These are phyloP conservation scores for Ophiostoma montium DNA, from an alignment of 2,329 filamentous ascomycete species.

Conservation along the genomic window DNA sequence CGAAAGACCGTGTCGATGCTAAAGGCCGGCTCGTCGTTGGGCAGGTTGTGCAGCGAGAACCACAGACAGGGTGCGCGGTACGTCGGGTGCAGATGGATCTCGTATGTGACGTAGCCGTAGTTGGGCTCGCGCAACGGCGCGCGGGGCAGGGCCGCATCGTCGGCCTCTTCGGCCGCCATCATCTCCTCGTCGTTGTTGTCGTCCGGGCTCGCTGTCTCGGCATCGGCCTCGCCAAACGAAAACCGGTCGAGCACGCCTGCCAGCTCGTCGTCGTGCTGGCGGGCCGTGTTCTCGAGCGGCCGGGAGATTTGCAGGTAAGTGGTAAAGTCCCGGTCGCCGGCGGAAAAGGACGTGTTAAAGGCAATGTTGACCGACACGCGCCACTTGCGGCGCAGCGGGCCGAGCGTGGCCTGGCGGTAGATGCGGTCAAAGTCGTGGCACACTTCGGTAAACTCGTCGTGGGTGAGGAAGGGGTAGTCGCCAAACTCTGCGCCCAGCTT, in stretches of 20 bases:
- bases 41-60: conserved; percentile 51
- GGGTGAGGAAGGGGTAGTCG: conserved; percentile 40
- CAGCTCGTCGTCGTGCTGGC: conserved; percentile 27
- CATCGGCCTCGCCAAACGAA: conserved; percentile 23
- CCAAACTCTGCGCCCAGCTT: background rate
- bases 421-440: conserved; percentile 48
- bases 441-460: conserved; percentile 48
- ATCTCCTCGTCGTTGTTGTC: background rate
- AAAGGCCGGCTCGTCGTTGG: conserved; percentile 39
- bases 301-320: conserved; percentile 44
- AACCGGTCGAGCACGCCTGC: conserved; percentile 31
- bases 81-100: conserved; percentile 60
- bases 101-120: conserved; percentile 47
- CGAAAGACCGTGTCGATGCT: conserved; percentile 57
- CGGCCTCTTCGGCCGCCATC: conserved; percentile 5
- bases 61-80: conserved; percentile 65
- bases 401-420: conserved; percentile 45
- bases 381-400: conserved; percentile 38
- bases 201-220: background rate
- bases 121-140: conserved; percentile 16
- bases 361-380: conserved; percentile 39
- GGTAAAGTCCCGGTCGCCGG: conserved; percentile 26
- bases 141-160: conserved; percentile 27
- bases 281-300: conserved; percentile 28
- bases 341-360: conserved; percentile 29